These are phyloP conservation scores for Hysterium pulicare DNA, from an alignment of 2,329 filamentous ascomycete species.

Conservation along the genomic window DNA sequence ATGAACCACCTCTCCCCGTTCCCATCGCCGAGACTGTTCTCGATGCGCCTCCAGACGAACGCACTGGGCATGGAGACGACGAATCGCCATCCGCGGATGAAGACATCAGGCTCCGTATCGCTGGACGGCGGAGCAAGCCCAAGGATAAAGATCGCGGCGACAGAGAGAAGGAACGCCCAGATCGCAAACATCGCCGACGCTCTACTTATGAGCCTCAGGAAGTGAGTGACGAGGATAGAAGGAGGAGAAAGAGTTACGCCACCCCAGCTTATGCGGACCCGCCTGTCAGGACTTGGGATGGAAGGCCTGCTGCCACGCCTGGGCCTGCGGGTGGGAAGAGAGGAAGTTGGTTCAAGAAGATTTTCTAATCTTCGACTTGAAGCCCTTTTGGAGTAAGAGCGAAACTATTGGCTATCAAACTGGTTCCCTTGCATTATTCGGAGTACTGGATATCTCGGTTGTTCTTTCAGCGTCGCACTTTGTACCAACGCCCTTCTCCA, in stretches of 20 bases:
- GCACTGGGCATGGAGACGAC: slow-evolving; percentile 20
- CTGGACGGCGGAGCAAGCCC: slow-evolving; percentile 16
- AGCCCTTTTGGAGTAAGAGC: too few species aligned
- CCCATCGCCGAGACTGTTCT: slow-evolving; percentile 47
- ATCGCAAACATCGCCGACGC: slow-evolving; percentile 13
- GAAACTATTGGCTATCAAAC: too few species aligned
- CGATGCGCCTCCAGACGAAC: slow-evolving; percentile 33
- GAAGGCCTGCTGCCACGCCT: slow-evolving; percentile 32
- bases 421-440: too few species aligned
- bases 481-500: too few species aligned
- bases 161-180: slow-evolving; percentile 15
- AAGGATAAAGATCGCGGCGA: slow-evolving; percentile 5
- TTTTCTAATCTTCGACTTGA: slow-evolving; percentile 21
- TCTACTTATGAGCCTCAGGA: slow-evolving; percentile 19
- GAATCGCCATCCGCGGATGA: slow-evolving; percentile 37
- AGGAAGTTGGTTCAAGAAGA: slow-evolving; percentile 49
- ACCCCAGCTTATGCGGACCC: slow-evolving; percentile 26
- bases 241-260: slow-evolving; percentile 30
- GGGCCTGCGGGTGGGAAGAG: slow-evolving; percentile 33
- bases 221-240: slow-evolving; percentile 20
- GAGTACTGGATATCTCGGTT: too few species aligned
- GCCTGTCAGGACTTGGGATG: slow-evolving; percentile 39
- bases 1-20: slow-evolving; percentile 46
- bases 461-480: too few species aligned
- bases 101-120: slow-evolving; percentile 36